Conservation (phyloP, 108 stramenopile genomes). For the Nannochloropsis salina region DNA sequence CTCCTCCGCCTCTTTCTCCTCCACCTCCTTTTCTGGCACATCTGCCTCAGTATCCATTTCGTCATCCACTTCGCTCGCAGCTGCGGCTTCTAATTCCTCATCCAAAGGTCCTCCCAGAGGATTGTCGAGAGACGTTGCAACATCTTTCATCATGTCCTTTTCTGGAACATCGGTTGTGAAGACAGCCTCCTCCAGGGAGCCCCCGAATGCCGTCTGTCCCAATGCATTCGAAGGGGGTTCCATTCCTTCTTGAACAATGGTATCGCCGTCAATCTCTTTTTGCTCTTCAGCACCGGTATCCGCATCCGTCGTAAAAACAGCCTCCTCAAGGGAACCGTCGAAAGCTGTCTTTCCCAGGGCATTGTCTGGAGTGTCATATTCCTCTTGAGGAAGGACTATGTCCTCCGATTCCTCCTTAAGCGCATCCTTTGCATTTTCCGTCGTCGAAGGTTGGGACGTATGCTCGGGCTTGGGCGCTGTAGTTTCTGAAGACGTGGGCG, state of each 20-base stretch:
- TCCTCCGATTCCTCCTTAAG: background rate
- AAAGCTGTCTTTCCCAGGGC: background rate
- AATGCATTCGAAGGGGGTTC: background rate
- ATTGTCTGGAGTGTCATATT: background rate
- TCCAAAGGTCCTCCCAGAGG: background rate
- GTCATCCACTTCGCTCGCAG: background rate
- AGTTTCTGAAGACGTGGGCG: too few relatives aligned
- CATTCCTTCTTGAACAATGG: background rate
- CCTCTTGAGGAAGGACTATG: background rate
- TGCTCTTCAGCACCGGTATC: background rate
- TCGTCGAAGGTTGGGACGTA: too few relatives aligned
- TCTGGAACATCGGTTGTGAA: background rate
- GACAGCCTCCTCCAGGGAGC: background rate
- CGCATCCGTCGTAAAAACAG: background rate
- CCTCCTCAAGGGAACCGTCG: background rate
- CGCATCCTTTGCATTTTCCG: background rate
- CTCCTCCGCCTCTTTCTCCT: background rate
- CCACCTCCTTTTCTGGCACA: too few relatives aligned
- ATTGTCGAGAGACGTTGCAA: background rate
- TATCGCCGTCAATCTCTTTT: background rate
- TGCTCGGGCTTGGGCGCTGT: too few relatives aligned
- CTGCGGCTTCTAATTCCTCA: background rate
- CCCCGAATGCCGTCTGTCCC: background rate
- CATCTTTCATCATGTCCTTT: slow-evolving; percentile 13
- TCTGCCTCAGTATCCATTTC: background rate